Conservation (phyloP, 495 filamentous ascomycete genomes). For the Hypoxylon fragiforme region DNA sequence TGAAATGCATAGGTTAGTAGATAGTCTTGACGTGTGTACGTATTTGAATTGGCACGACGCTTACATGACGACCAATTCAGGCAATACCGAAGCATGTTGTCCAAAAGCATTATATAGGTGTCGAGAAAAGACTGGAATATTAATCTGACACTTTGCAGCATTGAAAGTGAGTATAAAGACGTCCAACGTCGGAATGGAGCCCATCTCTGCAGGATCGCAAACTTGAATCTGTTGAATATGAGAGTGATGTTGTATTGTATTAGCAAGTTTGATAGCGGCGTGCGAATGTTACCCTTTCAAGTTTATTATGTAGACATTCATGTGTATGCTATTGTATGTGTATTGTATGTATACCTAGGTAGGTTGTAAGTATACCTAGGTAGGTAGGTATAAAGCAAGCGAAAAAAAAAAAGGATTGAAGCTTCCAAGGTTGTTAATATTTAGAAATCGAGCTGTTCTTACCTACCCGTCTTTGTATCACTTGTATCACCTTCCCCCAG, state of each 20-base stretch:
- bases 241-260: too few species aligned
- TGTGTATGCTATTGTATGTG: too few species aligned
- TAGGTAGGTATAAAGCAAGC: background rate
- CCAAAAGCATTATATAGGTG: conserved; percentile 73
- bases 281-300: too few species aligned
- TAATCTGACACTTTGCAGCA: conserved; percentile 70
- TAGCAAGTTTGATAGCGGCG: too few species aligned
- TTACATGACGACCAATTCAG: conserved; percentile 69
- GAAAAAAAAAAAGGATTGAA: background rate
- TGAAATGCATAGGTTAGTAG: conserved; percentile 32
- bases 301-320: too few species aligned
- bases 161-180: conserved; percentile 89
- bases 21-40: background rate
- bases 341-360: background rate
- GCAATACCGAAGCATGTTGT: conserved; percentile 51
- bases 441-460: too few species aligned
- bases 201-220: conserved; percentile 8
- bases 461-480: too few species aligned
- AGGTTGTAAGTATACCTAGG: background rate
- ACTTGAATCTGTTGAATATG: background rate
- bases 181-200: conserved; percentile 41
- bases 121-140: conserved; percentile 64
- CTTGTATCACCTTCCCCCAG: conserved; percentile 7
- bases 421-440: too few species aligned
- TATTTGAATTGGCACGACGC: conserved; percentile 15